Base-by-base conservation (phyloP, 345 rosid genomes). In the Kernera saxatilis region DNA sequence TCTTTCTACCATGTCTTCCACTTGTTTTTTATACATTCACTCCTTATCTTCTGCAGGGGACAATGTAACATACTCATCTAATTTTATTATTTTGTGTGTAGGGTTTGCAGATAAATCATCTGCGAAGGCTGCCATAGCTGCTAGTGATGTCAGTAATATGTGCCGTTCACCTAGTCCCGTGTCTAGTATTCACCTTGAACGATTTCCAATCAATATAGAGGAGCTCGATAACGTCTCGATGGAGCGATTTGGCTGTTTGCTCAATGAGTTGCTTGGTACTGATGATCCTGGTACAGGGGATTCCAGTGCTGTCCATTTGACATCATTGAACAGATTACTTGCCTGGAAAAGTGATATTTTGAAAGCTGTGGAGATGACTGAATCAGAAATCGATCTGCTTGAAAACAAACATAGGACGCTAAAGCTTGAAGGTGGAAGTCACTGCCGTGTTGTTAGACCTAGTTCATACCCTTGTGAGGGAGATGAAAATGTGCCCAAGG, bases 331-430 rank as follows among this genome's bases (percentile, higher is more conserved):
- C 73, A 88, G 82, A 76, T 79, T 95, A 80, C 80, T 86, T 71
- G 35, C 81, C 13, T 85, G 79, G 86, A 95, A 87, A 78, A 74
- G 79, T 52, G 88, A 88, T 45, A 64, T 85, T 66, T 82, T 80
- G 69, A 95, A 92, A 82, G 84, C 78, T 19, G 55, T 95, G 78
- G 97, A 88, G 82, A 68, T 69, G 76, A 87, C 90, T 0, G 99
- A 95, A 66, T 80, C 87, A 30, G 94, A 95, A 84, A 90, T 95
- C 80, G 99, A 92, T 75, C 84, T 74, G 1, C 92, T 87, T 69
- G 99, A 92, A 79, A 90, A 69, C 78, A 91, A 92, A 72, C 85
- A 83, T 1, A 85, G 81, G 86, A 63, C 64, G 3, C 73, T 90
- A 78, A 76, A 76, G 76, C 81, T 64, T 59, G 82, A 77, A 54